Evolutionary conservation across 1,284 basidiomycete species (phyloP).

Genomic region (Leccinum griseonigrum): DNA sequence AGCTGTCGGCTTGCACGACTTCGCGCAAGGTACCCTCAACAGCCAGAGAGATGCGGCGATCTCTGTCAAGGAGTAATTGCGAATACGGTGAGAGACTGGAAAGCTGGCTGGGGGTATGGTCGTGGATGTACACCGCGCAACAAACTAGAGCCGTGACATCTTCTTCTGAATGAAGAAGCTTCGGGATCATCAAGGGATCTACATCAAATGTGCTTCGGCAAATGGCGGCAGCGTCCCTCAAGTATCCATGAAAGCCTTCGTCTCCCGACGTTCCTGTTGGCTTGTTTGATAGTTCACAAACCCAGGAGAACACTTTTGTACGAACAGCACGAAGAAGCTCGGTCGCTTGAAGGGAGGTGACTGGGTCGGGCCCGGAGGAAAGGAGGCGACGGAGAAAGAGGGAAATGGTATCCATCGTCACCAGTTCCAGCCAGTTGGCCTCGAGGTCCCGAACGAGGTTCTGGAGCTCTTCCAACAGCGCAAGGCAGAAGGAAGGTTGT

Average conservation of each 20-base stretch:
- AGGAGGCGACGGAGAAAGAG: constrained; percentile 37
- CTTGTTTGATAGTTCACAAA: constrained; percentile 28
- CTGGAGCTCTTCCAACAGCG: constrained; percentile 36
- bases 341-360: constrained; percentile 12
- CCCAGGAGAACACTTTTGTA: constrained; percentile 36
- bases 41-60: constrained; percentile 31
- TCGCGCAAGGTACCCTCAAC: background rate
- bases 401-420: constrained; percentile 37
- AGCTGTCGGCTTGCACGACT: constrained; percentile 7
- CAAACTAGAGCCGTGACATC: constrained; percentile 35
- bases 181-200: constrained; percentile 17
- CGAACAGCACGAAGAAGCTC: constrained; percentile 35
- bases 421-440: constrained; percentile 43
- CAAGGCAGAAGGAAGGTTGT: constrained; percentile 32
- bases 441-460: constrained; percentile 30
- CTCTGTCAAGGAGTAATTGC: constrained; percentile 23
- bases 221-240: constrained; percentile 36
- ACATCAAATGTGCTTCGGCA: constrained; percentile 44
- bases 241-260: constrained; percentile 21
- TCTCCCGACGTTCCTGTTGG: constrained; percentile 23
- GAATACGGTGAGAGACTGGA: constrained; percentile 8
- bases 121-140: constrained; percentile 35
- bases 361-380: constrained; percentile 18
- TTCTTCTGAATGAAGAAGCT: constrained; percentile 23
- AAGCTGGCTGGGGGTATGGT: constrained; percentile 26